A percentile compares a stretch with the other conserved stretches of the same genome.
Evolutionary conservation across 2,329 filamentous ascomycete genomes (phyloP).

Genomic region (Rhynchosporium secalis): DNA sequence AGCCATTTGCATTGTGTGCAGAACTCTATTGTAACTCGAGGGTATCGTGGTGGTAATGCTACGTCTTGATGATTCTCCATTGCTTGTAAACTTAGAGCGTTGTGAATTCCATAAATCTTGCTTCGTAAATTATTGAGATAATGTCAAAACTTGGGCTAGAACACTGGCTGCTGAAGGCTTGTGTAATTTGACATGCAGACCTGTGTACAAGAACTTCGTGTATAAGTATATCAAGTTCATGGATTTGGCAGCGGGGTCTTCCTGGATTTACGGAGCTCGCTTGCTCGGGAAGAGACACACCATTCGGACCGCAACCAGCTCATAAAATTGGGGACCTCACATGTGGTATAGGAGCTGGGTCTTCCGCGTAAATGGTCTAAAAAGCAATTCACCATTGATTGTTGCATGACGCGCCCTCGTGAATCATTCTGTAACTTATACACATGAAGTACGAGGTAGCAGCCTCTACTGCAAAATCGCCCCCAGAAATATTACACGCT

Average conservation of each 20-base stretch:
- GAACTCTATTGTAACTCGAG: conserved; percentile 83
- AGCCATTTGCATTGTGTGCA: conserved; percentile 94
- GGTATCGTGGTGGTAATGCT: conserved; percentile 48
- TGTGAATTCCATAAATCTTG: background rate
- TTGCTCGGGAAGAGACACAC: background rate
- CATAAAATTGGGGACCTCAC: conserved; percentile 7
- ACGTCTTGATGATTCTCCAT: conserved; percentile 15
- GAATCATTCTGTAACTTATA: conserved; percentile 21
- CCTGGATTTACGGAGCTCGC: conserved; percentile 9
- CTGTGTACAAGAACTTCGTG: conserved; percentile 1
- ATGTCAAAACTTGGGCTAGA: background rate
- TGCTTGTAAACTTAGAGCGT: background rate
- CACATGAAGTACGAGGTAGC: conserved; percentile 26
- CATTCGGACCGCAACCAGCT: background rate
- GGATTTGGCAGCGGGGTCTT: conserved; percentile 3
- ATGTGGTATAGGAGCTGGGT: background rate
- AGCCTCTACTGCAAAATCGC: conserved; percentile 19
- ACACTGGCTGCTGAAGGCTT: background rate
- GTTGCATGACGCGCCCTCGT: conserved; percentile 16
- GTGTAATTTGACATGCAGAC: too few relatives aligned
- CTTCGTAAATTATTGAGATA: background rate
- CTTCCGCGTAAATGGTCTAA: background rate
- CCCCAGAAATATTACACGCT: conserved; percentile 31
- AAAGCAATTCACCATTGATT: conserved; percentile 12
- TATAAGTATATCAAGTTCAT: conserved; percentile 7